phyloP scores from a whole-genome alignment of 2,329 filamentous ascomycete genomes.

The Mycosphaerella arachidis region DNA sequence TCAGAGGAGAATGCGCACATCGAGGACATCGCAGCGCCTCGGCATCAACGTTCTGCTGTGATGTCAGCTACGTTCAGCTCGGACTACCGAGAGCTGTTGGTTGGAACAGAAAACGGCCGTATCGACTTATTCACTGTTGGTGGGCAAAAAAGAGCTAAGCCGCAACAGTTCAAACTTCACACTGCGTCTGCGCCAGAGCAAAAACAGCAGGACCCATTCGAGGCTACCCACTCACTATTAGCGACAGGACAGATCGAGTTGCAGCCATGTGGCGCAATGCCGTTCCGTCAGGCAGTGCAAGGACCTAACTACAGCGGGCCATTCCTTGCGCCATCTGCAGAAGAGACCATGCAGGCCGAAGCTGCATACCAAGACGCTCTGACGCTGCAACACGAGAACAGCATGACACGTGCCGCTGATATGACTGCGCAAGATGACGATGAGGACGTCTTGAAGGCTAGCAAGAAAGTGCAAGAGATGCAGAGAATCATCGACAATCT shows the following conservation, averaged over 20 bases:
- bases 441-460: neutral
- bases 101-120: constrained; percentile 55
- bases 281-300: constrained; percentile 44
- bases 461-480: constrained; percentile 7
- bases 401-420: neutral
- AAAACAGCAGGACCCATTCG: constrained; percentile 4
- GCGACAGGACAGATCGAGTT: constrained; percentile 33
- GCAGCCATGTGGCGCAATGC: constrained; percentile 39
- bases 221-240: constrained; percentile 27
- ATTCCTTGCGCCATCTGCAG: constrained; percentile 22
- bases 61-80: constrained; percentile 56
- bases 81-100: constrained; percentile 51
- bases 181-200: constrained; percentile 11
- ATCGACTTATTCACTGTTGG: constrained; percentile 50
- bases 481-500: constrained; percentile 12
- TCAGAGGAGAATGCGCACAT: constrained; percentile 49
- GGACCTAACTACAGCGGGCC: constrained; percentile 42
- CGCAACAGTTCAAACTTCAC: constrained; percentile 22
- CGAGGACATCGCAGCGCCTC: constrained; percentile 46
- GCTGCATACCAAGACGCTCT: constrained; percentile 24
- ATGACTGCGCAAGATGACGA: constrained; percentile 3
- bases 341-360: constrained; percentile 26
- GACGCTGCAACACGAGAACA: constrained; percentile 6
- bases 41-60: constrained; percentile 45
- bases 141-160: constrained; percentile 5